Evolutionary conservation across 2,329 filamentous ascomycete genomes (phyloP), one percentile per base, ranked within the genome.

Genomic region (Pleochaeta shiraiana): DNA sequence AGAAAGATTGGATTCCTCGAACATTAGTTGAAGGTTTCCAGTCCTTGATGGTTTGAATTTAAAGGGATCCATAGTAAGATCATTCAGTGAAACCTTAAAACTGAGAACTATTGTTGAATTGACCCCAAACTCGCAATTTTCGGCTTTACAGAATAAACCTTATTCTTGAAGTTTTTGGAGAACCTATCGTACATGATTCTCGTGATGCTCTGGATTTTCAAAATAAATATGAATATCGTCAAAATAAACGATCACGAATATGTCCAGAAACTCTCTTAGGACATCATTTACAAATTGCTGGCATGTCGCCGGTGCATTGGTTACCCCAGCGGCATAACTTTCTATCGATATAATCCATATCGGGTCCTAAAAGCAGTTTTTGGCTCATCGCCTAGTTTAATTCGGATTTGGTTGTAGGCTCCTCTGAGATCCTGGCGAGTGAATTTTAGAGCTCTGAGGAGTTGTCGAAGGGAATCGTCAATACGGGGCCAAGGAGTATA

Each of bases 341-440:
- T 28, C 7, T 57, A 57, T 21, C 37, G 57, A 12, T 57, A 57
- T 31, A 57, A 39, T 11, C 63, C 33, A 33, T 55, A 64, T 37
- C 31, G 14, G 28, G 43, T 55, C 30, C 47, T 33, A 19, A 64
- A 64, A 19, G 63, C 43, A 14, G 47, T 64, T 43, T 55, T 55
- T 7, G 39, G 31, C n/a, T 64, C 28, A 21, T 53, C 31, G 12
- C 6, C 63, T 24, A 14, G 16, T n/a, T 57, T 57, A 28, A 64
- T 64, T 16, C 62, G 61, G 11, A 64, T 61, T 21, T 45, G 53
- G 39, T 65, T 26, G 24, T 61, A 65, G 3, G 53, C 55, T 39
- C 31, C 21, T 19, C 43, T 34, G 7, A 65, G 24, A 34, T 65
- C 37, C 26, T 62, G 37, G 21, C 33, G 45, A 31, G 33, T 59